Evolutionary conservation across 2,329 filamentous ascomycete genomes (phyloP).

Genomic region (Botrytis tulipae): DNA sequence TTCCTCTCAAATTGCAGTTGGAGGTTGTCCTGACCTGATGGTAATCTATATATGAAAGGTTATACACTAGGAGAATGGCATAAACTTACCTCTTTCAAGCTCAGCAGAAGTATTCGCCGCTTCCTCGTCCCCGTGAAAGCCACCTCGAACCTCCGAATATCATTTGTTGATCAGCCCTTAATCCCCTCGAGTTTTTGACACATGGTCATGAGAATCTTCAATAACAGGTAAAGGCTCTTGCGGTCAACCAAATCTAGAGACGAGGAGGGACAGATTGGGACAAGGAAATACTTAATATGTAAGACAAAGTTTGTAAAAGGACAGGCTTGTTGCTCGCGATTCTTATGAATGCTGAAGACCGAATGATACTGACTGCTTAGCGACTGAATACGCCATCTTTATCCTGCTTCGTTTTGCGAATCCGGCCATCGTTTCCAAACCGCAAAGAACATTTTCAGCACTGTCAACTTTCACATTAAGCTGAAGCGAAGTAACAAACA

Average conservation of each 20-base stretch:
- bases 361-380: background rate
- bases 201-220: background rate
- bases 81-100: background rate
- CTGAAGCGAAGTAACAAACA: background rate
- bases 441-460: background rate
- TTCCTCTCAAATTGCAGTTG: background rate
- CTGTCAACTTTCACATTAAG: background rate
- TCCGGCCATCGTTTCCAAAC: background rate
- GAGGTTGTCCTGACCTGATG: background rate
- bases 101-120: background rate
- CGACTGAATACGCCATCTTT: background rate
- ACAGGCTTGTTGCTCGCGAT: background rate
- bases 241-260: background rate
- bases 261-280: fast-evolving
- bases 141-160: background rate
- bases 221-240: background rate
- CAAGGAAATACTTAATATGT: background rate
- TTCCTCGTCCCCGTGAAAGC: background rate
- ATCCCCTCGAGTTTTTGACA: fast-evolving
- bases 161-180: background rate
- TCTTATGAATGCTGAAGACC: background rate
- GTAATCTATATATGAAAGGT: background rate
- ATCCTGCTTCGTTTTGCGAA: background rate
- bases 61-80: background rate
- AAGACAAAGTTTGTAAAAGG: background rate